phyloP scores from a whole-genome alignment of 2,329 filamentous ascomycete genomes.

The Atkinsonella texensis region DNA sequence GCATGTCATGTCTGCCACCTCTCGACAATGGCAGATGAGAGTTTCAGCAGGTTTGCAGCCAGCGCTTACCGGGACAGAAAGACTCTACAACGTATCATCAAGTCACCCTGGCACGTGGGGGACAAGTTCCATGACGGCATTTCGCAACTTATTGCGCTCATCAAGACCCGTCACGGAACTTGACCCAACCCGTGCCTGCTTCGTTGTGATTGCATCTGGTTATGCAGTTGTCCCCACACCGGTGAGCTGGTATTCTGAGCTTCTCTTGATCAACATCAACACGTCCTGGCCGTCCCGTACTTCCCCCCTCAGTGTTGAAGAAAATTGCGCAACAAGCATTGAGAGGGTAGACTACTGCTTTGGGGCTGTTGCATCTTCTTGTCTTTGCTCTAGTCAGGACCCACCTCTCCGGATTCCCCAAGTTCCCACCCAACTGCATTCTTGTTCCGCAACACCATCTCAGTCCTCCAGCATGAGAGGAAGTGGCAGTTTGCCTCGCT shows the following conservation, averaged over 20 bases:
- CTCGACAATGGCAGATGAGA: background rate
- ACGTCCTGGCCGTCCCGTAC: background rate
- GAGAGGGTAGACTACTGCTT: background rate
- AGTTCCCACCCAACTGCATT: background rate
- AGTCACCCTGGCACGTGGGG: background rate
- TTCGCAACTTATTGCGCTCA: too few relatives aligned
- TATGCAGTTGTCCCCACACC: slow-evolving; percentile 5
- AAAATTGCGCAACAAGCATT: background rate
- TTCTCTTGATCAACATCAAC: background rate
- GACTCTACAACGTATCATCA: background rate
- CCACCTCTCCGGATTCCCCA: background rate
- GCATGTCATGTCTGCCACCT: background rate
- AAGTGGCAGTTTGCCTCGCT: background rate
- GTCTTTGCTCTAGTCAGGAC: background rate
- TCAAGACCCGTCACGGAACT: too few relatives aligned
- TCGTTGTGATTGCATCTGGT: background rate
- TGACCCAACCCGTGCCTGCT: background rate
- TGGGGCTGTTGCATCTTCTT: background rate
- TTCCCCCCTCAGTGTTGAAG: background rate
- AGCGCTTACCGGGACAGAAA: background rate
- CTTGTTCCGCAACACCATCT: background rate
- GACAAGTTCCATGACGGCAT: too few relatives aligned
- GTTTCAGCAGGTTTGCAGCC: background rate
- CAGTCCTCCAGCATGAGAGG: background rate
- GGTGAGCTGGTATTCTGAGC: slow-evolving; percentile 1